Evolutionary conservation across 805 yeast species (phyloP), one percentile per base, ranked within the genome.

Genomic region (Teunomyces aglyptinius): DNA sequence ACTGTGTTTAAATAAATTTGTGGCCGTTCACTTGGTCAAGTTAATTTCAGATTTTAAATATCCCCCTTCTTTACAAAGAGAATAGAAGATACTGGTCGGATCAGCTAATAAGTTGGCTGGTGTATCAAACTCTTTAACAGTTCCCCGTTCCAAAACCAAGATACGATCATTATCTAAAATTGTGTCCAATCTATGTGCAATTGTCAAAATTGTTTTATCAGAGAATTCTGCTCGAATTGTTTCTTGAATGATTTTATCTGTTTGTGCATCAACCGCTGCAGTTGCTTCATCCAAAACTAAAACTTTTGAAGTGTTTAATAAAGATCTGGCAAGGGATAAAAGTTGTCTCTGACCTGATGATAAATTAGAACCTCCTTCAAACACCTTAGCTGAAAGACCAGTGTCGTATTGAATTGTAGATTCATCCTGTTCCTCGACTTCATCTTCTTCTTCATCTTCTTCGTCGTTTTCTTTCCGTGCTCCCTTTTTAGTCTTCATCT

Each of bases 251-350:
- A 58, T 50, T 29, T 58, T 59, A 45, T 61, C 66, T 1, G 66
- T 61, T 42, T 61, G 64, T 2, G 59, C 58, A 42, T 61, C 66
- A 41, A 42, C 75, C 55, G 78, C 72, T 4, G 70, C 71, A 3
- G 65, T 61, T 10, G 65, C 65, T 35, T 61, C 65, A 43, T 61
- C 65, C 20, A 61, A 48, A 45, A 61, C 45, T 50, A 50, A 45
- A 6, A 52, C 48, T 33, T 48, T 53, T n/a, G 57, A 49, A 6
- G 44, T 40, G 34, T 54, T 58, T 27, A 61, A 43, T 5, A 61
- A 47, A 3, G 65, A 61, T 22, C 65, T 49, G 1, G 64, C 64
- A 27, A 61, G 53, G 19, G 60, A 58, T 45, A 61, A 48, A 18
- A 61, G 44, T 36, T 61, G 65, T 7, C 53, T 51, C 38, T 61